Evolutionary conservation across 495 filamentous ascomycete genomes (phyloP), one percentile per base, ranked within the genome.

Genomic region (Talaromyces nanjingensis): DNA sequence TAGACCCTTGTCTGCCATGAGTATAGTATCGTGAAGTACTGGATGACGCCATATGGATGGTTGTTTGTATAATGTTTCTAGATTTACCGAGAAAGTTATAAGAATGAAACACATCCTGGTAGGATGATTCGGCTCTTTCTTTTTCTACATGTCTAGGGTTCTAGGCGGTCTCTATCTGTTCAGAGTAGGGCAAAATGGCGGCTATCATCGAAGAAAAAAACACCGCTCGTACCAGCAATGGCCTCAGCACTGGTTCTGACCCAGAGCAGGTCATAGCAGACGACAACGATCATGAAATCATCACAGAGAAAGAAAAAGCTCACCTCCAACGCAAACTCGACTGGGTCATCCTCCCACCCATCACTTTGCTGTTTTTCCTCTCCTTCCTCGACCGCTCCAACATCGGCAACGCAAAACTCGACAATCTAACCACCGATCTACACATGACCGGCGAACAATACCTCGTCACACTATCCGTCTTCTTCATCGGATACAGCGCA

Each of bases 361-460:
- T 91, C 27, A 87, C 86, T 1, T 69, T 91, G 2, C 71, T 92
- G 20, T 92, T 91, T 68, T 74, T 91, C 16, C 73, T 91, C 4
- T 91, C 87, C 4, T 91, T 92, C 63, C 74, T 92, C 20, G 89
- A 91, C 67, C 80, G 89, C 60, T 89, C 86, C 72, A 92, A 91
- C 77, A 81, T 86, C 54, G 83, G 80, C 18, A 86, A 86, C 67
- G 82, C 83, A 0, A 71, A 77, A 3, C 68, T 86, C 55, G 88
- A 91, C 69, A 89, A 89, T 24, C 77, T 93, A 55, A 74, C 83
- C 0, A 75, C 65, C 27, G 87, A 89, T 67, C 68, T 91, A 25
- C 67, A 85, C 52, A 91, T 91, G 79, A 86, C 84, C 42, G 88
- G 86, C 3, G 83, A 91, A 65, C 85, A 91, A 65, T 91, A 91